These are phyloP conservation scores for Stemphylium vesicarium DNA, from an alignment of 2,329 filamentous ascomycete species.

Conservation along the genomic window DNA sequence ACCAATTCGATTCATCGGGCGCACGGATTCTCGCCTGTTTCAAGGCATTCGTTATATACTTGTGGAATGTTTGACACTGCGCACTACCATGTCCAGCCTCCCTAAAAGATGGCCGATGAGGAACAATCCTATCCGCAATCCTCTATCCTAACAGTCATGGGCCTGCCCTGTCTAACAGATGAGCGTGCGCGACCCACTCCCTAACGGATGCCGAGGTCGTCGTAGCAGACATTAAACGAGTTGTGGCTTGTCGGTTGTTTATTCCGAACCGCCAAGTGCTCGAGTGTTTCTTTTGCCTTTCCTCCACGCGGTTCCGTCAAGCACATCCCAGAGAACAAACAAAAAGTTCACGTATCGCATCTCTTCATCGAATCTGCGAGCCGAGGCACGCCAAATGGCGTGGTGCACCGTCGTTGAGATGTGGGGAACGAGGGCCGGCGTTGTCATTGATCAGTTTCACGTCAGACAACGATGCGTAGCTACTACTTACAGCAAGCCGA, in stretches of 20 bases:
- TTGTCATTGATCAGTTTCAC: conserved; percentile 1
- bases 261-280: neutral
- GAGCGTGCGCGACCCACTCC: neutral
- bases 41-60: neutral
- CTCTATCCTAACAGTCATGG: neutral
- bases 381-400: neutral
- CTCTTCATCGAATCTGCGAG: neutral
- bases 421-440: neutral
- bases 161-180: neutral
- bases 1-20: neutral
- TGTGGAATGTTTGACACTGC: neutral
- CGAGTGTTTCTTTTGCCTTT: conserved; percentile 4
- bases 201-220: neutral
- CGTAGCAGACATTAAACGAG: neutral
- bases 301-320: neutral
- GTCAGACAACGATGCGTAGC: neutral
- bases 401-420: neutral
- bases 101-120: neutral
- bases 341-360: conserved; percentile 3
- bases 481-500: neutral
- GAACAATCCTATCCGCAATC: neutral
- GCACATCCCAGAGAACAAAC: neutral
- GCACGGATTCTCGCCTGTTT: neutral
- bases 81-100: neutral
- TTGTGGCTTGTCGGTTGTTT: neutral